Evolutionary conservation across 2,329 filamentous ascomycete species (phyloP).

Genomic region (Drechslerella coelobrocha): DNA sequence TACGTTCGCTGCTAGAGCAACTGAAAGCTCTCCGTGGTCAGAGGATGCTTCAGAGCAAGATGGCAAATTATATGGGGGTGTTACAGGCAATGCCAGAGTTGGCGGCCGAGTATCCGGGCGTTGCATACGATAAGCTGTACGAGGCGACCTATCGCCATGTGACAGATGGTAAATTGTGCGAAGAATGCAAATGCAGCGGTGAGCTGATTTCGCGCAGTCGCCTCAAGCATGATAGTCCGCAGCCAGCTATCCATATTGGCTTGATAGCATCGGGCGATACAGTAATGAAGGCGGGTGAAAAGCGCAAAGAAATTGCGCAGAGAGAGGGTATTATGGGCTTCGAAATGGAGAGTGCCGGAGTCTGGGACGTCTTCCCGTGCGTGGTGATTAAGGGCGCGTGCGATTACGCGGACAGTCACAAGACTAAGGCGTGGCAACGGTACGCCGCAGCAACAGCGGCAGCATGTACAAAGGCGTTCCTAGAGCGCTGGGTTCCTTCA

Average conservation of each 20-base stretch:
- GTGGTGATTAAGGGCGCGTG: conserved; percentile 57
- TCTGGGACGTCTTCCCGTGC: conserved; percentile 54
- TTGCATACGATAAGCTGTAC: conserved; percentile 50
- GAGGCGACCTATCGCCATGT: conserved; percentile 23
- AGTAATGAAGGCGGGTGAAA: conserved; percentile 56
- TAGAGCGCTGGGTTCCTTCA: conserved; percentile 32
- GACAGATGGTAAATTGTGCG: not conserved
- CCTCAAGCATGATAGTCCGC: not conserved
- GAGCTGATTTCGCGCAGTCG: not conserved
- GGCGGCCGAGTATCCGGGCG: conserved; percentile 43
- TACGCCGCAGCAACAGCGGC: conserved; percentile 56
- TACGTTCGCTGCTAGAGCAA: conserved; percentile 26
- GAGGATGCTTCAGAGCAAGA: conserved; percentile 20
- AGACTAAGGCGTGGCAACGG: conserved; percentile 55
- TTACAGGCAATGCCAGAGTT: not conserved
- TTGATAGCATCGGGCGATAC: conserved; percentile 56
- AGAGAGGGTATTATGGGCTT: conserved; percentile 54
- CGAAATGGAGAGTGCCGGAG: conserved; percentile 56
- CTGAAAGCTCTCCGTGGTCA: conserved; percentile 15
- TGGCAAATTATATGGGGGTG: not conserved
- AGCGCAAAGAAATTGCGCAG: conserved; percentile 53
- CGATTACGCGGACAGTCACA: conserved; percentile 57
- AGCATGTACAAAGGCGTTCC: conserved; percentile 54
- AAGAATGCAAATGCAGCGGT: conserved; percentile 1
- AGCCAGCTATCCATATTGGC: conserved; percentile 56